Evolutionary conservation across 2,329 filamentous ascomycete species (phyloP).

Genomic region (Coccinonectria pachysandricola): DNA sequence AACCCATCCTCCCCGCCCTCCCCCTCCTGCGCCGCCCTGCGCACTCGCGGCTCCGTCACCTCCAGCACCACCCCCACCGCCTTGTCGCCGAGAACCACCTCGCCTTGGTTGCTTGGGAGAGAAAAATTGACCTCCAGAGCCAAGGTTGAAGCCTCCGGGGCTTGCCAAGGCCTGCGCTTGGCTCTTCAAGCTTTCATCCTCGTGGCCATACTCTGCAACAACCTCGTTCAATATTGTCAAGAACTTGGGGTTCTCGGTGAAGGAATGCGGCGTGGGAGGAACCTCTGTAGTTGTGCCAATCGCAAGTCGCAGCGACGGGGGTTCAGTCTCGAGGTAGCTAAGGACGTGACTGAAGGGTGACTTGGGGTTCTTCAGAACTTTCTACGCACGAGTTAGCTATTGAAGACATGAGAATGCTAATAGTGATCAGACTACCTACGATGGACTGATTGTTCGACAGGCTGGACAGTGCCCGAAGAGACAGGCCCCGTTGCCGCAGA

Average conservation of each 20-base stretch:
- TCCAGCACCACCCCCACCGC: conserved; percentile 30
- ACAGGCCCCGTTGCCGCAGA: conserved; percentile 9
- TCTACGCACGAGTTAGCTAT: conserved; percentile 30
- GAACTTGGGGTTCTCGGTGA: conserved; percentile 50
- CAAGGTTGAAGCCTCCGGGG: conserved; percentile 42
- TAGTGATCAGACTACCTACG: conserved; percentile 27
- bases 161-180: conserved; percentile 52
- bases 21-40: conserved; percentile 53
- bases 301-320: conserved; percentile 42
- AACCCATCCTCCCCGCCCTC: conserved; percentile 50
- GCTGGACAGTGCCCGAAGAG: conserved; percentile 31
- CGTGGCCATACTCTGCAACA: conserved; percentile 41
- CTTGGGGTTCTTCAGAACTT: conserved; percentile 42
- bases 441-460: conserved; percentile 43
- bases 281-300: conserved; percentile 48
- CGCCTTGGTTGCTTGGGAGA: conserved; percentile 29
- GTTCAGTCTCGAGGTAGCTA: conserved; percentile 47
- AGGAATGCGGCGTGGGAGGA: conserved; percentile 51
- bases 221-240: conserved; percentile 48
- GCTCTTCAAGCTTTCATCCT: conserved; percentile 43
- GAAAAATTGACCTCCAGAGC: conserved; percentile 42
- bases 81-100: conserved; percentile 22
- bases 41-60: conserved; percentile 41
- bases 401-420: not conserved
- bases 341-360: conserved; percentile 41